Percentiles rank a stretch among this genome's conserved stretches.
Conservation (phyloP, 139 green algal genomes). For the Zygnema cylindricum region DNA sequence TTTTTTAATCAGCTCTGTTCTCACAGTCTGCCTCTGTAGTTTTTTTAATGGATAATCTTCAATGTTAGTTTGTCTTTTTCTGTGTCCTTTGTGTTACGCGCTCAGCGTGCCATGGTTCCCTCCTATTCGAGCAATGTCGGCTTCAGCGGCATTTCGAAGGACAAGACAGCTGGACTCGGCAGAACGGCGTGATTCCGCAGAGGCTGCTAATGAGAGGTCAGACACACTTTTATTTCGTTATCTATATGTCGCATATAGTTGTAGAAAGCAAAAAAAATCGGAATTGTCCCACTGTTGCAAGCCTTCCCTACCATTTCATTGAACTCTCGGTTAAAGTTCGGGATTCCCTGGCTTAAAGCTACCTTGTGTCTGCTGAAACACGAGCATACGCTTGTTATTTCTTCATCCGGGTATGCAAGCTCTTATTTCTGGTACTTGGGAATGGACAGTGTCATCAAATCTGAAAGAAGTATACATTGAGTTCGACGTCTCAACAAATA, state of each 20-base stretch:
- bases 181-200: not conserved
- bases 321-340: too few species aligned
- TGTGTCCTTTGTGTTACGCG: not conserved
- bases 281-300: not conserved
- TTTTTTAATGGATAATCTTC: not conserved
- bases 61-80: too few species aligned
- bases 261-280: not conserved
- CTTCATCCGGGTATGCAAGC: too few species aligned
- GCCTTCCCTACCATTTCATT: too few species aligned
- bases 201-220: not conserved
- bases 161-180: constrained; percentile 26
- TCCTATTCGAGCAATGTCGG: constrained; percentile 15
- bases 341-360: too few species aligned
- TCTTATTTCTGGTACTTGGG: too few species aligned
- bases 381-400: too few species aligned
- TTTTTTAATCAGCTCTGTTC: not conserved
- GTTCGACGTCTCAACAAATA: too few species aligned
- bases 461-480: too few species aligned
- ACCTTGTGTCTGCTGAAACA: too few species aligned
- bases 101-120: constrained; percentile 40
- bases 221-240: not conserved
- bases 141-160: constrained; percentile 29
- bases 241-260: not conserved
- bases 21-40: not conserved
- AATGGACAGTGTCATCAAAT: too few species aligned